Evolutionary conservation across 2,329 filamentous ascomycete species (phyloP), one percentile per base, ranked within the genome.

Genomic region (Beauveria medogensis): DNA sequence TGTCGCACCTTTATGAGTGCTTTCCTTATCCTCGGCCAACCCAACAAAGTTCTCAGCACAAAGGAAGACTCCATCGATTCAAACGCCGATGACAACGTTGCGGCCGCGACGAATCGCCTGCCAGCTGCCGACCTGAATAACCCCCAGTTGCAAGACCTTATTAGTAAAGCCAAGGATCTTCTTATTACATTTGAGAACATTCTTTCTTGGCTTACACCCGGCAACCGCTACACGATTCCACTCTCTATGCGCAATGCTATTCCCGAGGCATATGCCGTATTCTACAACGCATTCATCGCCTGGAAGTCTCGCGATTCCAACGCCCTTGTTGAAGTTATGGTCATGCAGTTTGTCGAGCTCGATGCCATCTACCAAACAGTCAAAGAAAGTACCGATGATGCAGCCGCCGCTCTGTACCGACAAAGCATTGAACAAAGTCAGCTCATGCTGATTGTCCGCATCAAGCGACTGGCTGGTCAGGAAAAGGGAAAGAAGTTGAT

Each of bases 311-410:
- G 89, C 57, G 90, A 93, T 70, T 90, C 89, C 0, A 86, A 86
- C 59, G 86, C 89, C 0, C 77, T 94, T 5, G 85, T 93, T 57
- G 88, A 92, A 67, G 87, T 91, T 60, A 92, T 94, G 90, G 80
- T 93, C n/a, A 82, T 90, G 68, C 89, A 91, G 65, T 92, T 93
- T 71, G 89, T 92, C 20, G 90, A 92, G 69, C 81, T 94, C 2
- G 90, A 94, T 68, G 87, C 87, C 41, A 93, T 93, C 53, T 89
- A 89, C 80, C 88, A 92, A 69, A 90, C 88, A 3, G 89, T 94
- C 70, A 92, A 91, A 71, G 86, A 91, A 67, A 86, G 87, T 57
- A 89, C 85, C 0, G 86, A 90, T 53, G 85, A 88, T 44, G 84
- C 86, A 18, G 89, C 91, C 2, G 84, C 88, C 1, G 84, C 84